Evolutionary conservation across 2,329 filamentous ascomycete species (phyloP).

Genomic region (Coniochaeta sp.): DNA sequence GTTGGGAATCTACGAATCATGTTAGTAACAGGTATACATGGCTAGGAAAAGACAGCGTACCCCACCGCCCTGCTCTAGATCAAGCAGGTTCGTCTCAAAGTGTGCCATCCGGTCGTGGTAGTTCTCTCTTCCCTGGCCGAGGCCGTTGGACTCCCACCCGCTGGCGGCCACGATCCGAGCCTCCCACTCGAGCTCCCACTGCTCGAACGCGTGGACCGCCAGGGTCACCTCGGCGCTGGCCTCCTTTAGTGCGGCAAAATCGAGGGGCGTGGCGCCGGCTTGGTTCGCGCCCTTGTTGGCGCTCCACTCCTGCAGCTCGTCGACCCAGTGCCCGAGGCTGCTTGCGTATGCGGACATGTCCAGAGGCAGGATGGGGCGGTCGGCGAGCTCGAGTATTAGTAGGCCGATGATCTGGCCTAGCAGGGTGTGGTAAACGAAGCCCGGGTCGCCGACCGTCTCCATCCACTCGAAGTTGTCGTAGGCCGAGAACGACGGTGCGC

Average conservation of each 20-base stretch:
- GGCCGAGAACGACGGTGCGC: conserved; percentile 70
- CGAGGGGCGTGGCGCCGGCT: conserved; percentile 28
- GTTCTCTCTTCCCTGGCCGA: conserved; percentile 60
- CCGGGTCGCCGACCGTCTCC: conserved; percentile 69
- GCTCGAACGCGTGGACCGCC: conserved; percentile 58
- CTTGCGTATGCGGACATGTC: conserved; percentile 69
- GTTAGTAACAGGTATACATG: not conserved
- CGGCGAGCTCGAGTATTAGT: conserved; percentile 77
- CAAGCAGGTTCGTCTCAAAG: conserved; percentile 79
- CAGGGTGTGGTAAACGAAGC: conserved; percentile 71
- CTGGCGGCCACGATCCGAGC: conserved; percentile 60
- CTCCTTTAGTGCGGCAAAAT: conserved; percentile 52
- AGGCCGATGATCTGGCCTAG: conserved; percentile 75
- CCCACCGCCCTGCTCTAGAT: conserved; percentile 63
- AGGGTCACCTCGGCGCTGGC: conserved; percentile 55
- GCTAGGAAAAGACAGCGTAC: conserved; percentile 46
- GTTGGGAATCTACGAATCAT: conserved; percentile 57
- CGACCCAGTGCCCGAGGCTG: conserved; percentile 56
- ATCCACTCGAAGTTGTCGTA: conserved; percentile 92
- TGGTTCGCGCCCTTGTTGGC: conserved; percentile 41
- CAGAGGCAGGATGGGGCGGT: conserved; percentile 75
- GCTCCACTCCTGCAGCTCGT: conserved; percentile 60
- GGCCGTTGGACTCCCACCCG: conserved; percentile 66
- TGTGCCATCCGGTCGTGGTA: conserved; percentile 73
- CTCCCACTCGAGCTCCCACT: conserved; percentile 75